Percentiles rank a stretch among this genome's conserved stretches.
phyloP scores from a whole-genome alignment of 345 rosid species.

The Arabidopsis suecica region DNA sequence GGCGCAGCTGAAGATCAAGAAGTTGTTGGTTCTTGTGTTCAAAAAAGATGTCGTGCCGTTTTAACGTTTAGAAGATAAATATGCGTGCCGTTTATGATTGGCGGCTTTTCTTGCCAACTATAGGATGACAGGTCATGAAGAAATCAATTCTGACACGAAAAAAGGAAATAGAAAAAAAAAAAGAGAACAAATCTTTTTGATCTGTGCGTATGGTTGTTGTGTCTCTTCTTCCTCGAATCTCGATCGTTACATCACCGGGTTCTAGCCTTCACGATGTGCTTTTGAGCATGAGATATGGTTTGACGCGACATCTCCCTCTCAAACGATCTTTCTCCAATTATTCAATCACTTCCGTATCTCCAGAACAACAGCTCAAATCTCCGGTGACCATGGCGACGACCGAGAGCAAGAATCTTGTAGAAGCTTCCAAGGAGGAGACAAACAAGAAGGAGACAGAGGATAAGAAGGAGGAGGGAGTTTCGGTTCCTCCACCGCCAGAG shows the following conservation, averaged over 20 bases:
- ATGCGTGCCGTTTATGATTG: slow-evolving; percentile 13
- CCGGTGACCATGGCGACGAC: slow-evolving; percentile 39
- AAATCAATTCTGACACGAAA: slow-evolving; percentile 22
- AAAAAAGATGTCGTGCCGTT: slow-evolving; percentile 13
- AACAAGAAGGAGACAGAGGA: slow-evolving; percentile 24
- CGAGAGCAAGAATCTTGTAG: slow-evolving; percentile 11
- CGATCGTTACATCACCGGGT: slow-evolving; percentile 3
- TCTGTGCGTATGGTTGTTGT: slow-evolving; percentile 22
- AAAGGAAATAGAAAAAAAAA: background rate
- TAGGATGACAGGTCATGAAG: background rate
- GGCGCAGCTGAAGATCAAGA: too few relatives aligned
- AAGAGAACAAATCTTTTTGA: background rate
- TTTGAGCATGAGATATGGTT: slow-evolving; percentile 38
- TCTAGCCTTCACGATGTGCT: slow-evolving; percentile 23
- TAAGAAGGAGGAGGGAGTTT: background rate
- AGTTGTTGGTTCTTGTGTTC: too few relatives aligned
- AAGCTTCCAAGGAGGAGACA: slow-evolving; percentile 16
- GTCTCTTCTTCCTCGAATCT: slow-evolving; percentile 30
- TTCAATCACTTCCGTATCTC: slow-evolving; percentile 30
- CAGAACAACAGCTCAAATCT: background rate
- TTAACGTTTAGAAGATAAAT: background rate
- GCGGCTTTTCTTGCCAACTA: background rate
- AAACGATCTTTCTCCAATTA: slow-evolving; percentile 26
- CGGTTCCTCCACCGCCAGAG: slow-evolving; percentile 79
- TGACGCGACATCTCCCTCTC: slow-evolving; percentile 33